Conservation (phyloP, 2,329 filamentous ascomycete species). For the Penicillium paneum region DNA sequence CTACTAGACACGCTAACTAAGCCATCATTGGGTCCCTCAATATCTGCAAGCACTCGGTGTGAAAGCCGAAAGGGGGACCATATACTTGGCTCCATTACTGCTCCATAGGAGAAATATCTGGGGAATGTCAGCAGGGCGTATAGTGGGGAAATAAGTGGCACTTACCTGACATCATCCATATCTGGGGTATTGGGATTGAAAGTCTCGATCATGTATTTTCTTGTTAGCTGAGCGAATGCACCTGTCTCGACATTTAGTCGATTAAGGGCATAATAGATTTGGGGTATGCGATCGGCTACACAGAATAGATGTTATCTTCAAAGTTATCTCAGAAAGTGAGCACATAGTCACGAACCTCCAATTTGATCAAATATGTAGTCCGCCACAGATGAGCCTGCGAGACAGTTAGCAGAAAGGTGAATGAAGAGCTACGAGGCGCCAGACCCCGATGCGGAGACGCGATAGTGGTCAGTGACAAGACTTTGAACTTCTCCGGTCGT, state of each 20-base stretch:
- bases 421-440: neutral
- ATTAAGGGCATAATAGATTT: slow-evolving; percentile 55
- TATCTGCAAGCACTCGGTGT: slow-evolving; percentile 52
- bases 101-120: slow-evolving; percentile 63
- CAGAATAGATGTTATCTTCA: slow-evolving; percentile 16
- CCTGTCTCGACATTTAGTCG: slow-evolving; percentile 56
- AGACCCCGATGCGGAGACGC: slow-evolving; percentile 58
- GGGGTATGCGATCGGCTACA: slow-evolving; percentile 51
- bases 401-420: slow-evolving; percentile 11
- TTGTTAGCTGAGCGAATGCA: slow-evolving; percentile 61
- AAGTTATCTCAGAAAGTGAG: neutral
- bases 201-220: slow-evolving; percentile 54
- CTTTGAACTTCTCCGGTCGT: slow-evolving; percentile 65
- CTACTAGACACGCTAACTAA: slow-evolving; percentile 60
- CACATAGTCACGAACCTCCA: slow-evolving; percentile 44
- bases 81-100: slow-evolving; percentile 53
- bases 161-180: slow-evolving; percentile 49
- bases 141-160: neutral
- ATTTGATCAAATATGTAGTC: slow-evolving; percentile 60
- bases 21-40: slow-evolving; percentile 61
- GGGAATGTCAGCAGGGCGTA: neutral
- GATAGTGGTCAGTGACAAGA: slow-evolving; percentile 65
- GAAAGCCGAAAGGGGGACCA: slow-evolving; percentile 58
- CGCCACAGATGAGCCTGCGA: slow-evolving; percentile 56
- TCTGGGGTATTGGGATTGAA: slow-evolving; percentile 61